Percentiles rank a stretch among this genome's conserved stretches.
Conservation (phyloP, 768 basidiomycete species). For the Tremella yokohamensis region DNA sequence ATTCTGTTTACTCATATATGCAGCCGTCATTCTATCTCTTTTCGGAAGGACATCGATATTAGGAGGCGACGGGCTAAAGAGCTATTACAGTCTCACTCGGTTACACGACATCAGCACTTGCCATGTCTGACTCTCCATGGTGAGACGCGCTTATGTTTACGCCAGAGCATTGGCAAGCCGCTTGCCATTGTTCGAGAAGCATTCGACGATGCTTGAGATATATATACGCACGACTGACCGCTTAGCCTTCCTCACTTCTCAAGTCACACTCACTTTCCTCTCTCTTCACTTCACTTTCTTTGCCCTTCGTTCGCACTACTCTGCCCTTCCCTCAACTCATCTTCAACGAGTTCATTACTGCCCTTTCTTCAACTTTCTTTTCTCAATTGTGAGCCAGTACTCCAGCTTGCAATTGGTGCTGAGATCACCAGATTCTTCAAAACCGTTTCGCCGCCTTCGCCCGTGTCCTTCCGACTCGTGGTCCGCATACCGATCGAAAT, state of each 20-base stretch:
- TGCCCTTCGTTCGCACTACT: not conserved
- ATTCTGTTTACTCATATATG: not conserved
- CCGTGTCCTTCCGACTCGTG: not conserved
- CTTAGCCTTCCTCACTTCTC: not conserved
- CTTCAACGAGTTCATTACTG: too few relatives aligned
- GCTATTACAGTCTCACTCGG: too few relatives aligned
- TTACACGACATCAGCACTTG: not conserved
- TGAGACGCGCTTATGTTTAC: not conserved
- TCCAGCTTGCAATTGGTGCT: too few relatives aligned
- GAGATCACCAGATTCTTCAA: not conserved
- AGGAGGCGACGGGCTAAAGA: too few relatives aligned
- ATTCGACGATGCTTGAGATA: not conserved
- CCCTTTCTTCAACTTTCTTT: too few relatives aligned
- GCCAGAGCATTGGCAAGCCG: not conserved
- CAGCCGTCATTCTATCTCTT: too few relatives aligned
- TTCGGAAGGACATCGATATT: too few relatives aligned
- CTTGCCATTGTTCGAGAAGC: not conserved
- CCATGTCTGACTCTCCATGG: not conserved
- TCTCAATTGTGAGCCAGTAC: too few relatives aligned
- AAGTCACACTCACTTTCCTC: not conserved
- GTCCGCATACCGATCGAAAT: not conserved
- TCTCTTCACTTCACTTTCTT: not conserved
- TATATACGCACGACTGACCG: not conserved
- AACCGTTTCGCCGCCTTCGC: not conserved
- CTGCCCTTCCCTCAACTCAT: too few relatives aligned